These are phyloP conservation scores for Colletotrichum scovillei DNA, from an alignment of 2,329 filamentous ascomycete genomes.

Conservation along the genomic window DNA sequence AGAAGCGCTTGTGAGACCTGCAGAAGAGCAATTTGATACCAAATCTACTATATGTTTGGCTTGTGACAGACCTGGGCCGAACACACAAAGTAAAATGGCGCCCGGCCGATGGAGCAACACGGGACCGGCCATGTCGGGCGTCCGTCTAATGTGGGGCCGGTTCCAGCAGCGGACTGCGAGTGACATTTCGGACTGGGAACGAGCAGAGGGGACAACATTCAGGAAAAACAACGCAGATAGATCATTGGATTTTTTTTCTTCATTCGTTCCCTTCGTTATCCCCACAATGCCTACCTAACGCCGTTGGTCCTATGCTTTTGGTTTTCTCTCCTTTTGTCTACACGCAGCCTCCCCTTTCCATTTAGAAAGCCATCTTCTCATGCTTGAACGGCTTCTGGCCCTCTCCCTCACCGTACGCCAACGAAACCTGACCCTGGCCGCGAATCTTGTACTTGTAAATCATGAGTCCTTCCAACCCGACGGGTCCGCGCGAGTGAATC, in stretches of 20 bases:
- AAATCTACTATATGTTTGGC: neutral
- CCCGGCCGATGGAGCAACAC: neutral
- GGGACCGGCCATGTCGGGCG: neutral
- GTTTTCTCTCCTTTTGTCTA: neutral
- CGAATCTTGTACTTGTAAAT: conserved; percentile 97
- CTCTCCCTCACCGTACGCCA: conserved; percentile 76
- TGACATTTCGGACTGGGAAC: neutral
- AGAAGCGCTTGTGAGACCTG: neutral
- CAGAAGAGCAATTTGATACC: neutral
- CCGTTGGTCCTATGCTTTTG: conserved; percentile 4
- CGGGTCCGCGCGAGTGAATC: conserved; percentile 93
- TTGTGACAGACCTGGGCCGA: neutral
- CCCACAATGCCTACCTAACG: conserved; percentile 21
- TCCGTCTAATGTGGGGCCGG: conserved; percentile 17
- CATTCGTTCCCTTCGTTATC: neutral
- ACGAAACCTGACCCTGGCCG: conserved; percentile 84
- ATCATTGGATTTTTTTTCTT: neutral
- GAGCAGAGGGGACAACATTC: neutral
- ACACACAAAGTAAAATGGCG: neutral
- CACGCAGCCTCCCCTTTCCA: neutral
- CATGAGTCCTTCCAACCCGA: conserved; percentile 92
- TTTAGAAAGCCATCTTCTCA: conserved; percentile 60
- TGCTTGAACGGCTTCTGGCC: conserved; percentile 71
- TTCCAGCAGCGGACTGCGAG: neutral
- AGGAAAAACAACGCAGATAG: neutral